Evolutionary conservation across 179 eudicot genomes (phyloP), one percentile per base, ranked within the genome.

Genomic region (Corrigiola litoralis): DNA sequence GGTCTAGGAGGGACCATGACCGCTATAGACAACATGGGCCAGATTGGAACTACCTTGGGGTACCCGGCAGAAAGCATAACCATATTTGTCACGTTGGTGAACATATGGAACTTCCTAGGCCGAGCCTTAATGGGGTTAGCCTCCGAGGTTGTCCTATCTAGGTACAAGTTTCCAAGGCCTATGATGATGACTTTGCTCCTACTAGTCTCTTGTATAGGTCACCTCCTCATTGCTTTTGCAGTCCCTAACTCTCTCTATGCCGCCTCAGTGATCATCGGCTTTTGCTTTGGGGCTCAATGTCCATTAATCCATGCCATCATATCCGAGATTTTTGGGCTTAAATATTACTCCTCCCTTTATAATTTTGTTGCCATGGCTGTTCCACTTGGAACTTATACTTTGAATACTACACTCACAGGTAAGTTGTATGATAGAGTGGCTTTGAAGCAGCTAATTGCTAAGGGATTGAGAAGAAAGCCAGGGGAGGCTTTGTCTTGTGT

Each of bases 1-100:
- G 67, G 67, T 14, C 25, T 32, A 47, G 56, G 67, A n/a, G 67
- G 67, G n/a, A 47, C 67, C 42, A 17, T 63, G 8, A 63, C 67
- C 7, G 67, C 55, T 13, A 33, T 63, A 3, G 67, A 63, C 11
- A 63, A 63, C 45, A 18, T 63, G 42, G 67, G 67, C 18, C 67
- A 63, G 20, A 47, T 63, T 18, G 66, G 66, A 7, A 46, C 31
- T 16, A 28, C 66, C 6, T 47, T 46, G 13, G 66, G 66, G 44
- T 62, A 62, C 42, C 55, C 66, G 7, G 1, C 20, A 18, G 25
- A 47, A 11, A 62, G 37, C 55, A 62, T 62, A 31, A 47, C 66
- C 66, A 62, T 55, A 46, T 62, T 62, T 5, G 55, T 47, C 21
- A 46, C 66, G 3, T 7, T 62, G 33, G 27, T 47, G 4, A 57